Conservation (phyloP, 306 rosid genomes). For the Malus sieversii region DNA sequence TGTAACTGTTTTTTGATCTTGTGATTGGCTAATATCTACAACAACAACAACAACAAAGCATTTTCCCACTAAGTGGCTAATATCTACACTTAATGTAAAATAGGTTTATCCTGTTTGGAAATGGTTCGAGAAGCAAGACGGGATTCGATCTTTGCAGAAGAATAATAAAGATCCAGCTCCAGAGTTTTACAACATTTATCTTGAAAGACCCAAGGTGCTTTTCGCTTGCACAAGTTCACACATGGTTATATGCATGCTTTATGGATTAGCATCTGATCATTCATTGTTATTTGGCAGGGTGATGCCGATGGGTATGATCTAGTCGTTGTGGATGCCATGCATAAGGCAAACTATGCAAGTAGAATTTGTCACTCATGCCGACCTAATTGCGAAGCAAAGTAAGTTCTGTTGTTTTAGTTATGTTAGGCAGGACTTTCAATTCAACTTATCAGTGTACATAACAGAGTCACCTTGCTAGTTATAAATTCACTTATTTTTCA, state of each 20-base stretch:
- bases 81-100: background rate
- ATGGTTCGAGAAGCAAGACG: constrained; percentile 99
- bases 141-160: constrained; percentile 90
- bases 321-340: constrained; percentile 99
- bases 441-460: background rate
- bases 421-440: background rate
- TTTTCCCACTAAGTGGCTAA: too few species aligned
- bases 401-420: constrained; percentile 21
- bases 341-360: constrained; percentile 96
- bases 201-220: constrained; percentile 93
- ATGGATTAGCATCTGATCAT: background rate
- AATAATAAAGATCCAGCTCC: constrained; percentile 92
- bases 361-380: constrained; percentile 98
- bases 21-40: background rate
- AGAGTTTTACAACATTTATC: constrained; percentile 93
- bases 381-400: constrained; percentile 99
- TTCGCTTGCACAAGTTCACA: constrained; percentile 18
- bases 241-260: constrained; percentile 2
- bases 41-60: too few species aligned
- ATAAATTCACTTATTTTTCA: background rate
- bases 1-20: background rate
- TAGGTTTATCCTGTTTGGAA: constrained; percentile 99
- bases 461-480: background rate
- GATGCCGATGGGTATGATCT: constrained; percentile 96
- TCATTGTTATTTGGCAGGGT: constrained; percentile 52